These are phyloP conservation scores for Sporothrix dimorphospora DNA, from an alignment of 2,329 filamentous ascomycete genomes.

Conservation along the genomic window DNA sequence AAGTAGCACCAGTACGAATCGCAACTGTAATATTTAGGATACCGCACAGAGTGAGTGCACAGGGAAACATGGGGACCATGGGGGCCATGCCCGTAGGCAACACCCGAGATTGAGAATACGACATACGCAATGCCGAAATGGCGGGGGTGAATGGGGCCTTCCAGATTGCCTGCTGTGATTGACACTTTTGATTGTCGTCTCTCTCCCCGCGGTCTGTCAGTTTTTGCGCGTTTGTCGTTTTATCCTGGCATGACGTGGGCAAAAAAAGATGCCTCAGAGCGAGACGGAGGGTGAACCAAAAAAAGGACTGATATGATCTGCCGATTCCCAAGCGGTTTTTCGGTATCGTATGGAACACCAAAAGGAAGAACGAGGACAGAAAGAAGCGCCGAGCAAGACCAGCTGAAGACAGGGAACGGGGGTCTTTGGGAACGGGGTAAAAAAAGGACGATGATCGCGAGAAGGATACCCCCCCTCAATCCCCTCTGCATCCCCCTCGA, in stretches of 20 bases:
- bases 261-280: no score
- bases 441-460: background rate
- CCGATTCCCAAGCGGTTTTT: background rate
- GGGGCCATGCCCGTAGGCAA: background rate
- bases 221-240: background rate
- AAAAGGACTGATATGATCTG: no score
- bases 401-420: slow-evolving; percentile 23
- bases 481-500: background rate
- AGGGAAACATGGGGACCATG: background rate
- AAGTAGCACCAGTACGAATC: background rate
- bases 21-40: background rate
- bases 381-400: slow-evolving; percentile 22
- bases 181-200: background rate
- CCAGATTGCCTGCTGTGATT: background rate
- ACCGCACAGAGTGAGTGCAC: background rate
- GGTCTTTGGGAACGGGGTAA: background rate
- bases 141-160: background rate
- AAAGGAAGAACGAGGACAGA: background rate
- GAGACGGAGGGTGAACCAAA: no score
- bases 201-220: no score
- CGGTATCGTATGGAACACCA: background rate
- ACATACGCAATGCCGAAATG: background rate
- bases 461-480: no score
- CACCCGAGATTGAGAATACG: slow-evolving; percentile 17
- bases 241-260: no score